Base-by-base conservation (phyloP, 2,329 filamentous ascomycete genomes). In the Aspergillus versicolor region DNA sequence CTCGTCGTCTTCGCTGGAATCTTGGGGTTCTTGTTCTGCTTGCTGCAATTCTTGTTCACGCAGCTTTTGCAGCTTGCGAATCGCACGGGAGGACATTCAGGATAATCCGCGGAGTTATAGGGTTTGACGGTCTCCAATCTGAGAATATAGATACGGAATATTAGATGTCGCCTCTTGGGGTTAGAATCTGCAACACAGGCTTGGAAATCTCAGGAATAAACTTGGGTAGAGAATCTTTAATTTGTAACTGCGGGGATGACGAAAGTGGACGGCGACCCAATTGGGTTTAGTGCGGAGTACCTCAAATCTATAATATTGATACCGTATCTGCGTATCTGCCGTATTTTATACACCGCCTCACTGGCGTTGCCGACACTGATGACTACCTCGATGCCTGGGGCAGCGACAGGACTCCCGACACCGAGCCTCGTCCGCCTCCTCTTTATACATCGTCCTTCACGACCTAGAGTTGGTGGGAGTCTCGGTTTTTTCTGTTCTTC, bases 41-140 rank as follows among this genome's bases (percentile, higher is more conserved):
- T 80, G 73, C 61, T 79, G 77, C 62, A 81, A 77, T 66, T 81
- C 80, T 69, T 83, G 80, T 67, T 86, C 84, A 57, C 81, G 81
- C 75, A 86, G 83, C 61, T 81, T 81, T 68, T 87, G 85, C 54
- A 85, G 79, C 68, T 85, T 85, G 24, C 86, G 81, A 53, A 89
- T 73, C n/a, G 86, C 85, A 62, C 86, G 81, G 17, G 85, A 84
- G 43, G 86, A 88, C 86, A 89, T 88, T 42, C 55, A 65, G 64
- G 54, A 45, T 17, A n/a, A 30, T 46, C 37, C 17, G 13, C 21
- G 24, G 24, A 12, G 11, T 21, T 44, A 19, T 27, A 8, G 34
- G 15, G 22, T 13, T 32, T 12, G 5, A 41, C 21, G 21, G 30
- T 11, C 9, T 42, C n/a, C 19, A 32, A 38, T 13, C 6, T 15